Percentiles rank a stretch among this genome's conserved stretches.
Conservation (phyloP, 306 rosid genomes). For the Acacia acuminata region DNA sequence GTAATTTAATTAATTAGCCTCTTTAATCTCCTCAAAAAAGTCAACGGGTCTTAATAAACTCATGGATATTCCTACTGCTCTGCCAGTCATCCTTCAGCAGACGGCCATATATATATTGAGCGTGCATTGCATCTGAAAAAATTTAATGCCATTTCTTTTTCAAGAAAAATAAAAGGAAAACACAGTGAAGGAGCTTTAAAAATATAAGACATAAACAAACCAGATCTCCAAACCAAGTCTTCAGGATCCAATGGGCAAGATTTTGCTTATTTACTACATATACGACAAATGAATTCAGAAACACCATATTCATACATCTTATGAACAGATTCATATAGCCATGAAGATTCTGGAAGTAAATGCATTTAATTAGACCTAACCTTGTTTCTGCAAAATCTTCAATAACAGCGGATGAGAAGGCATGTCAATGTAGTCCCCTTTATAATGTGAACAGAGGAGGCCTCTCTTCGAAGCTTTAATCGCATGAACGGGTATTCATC, state of each 20-base stretch:
- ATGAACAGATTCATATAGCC: not conserved
- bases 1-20: no score
- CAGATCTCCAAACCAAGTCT: no score
- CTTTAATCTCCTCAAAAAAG: fast-evolving
- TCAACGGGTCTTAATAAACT: no score
- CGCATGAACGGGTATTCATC: slow-evolving; percentile 88
- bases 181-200: no score
- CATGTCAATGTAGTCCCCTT: slow-evolving; percentile 68
- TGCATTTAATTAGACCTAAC: slow-evolving; percentile 27
- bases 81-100: not conserved
- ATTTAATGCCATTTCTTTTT: not conserved
- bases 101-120: no score
- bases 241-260: no score
- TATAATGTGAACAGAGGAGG: slow-evolving; percentile 65
- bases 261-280: not conserved
- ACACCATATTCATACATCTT: not conserved
- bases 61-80: not conserved
- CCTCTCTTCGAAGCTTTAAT: slow-evolving; percentile 67
- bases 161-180: no score
- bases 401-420: slow-evolving; percentile 54
- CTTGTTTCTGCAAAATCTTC: slow-evolving; percentile 65
- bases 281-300: not conserved
- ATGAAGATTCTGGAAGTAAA: not conserved
- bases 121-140: not conserved
- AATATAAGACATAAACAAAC: no score